These are phyloP conservation scores for Colletotrichum scovillei DNA, from an alignment of 2,329 filamentous ascomycete genomes.

Conservation along the genomic window DNA sequence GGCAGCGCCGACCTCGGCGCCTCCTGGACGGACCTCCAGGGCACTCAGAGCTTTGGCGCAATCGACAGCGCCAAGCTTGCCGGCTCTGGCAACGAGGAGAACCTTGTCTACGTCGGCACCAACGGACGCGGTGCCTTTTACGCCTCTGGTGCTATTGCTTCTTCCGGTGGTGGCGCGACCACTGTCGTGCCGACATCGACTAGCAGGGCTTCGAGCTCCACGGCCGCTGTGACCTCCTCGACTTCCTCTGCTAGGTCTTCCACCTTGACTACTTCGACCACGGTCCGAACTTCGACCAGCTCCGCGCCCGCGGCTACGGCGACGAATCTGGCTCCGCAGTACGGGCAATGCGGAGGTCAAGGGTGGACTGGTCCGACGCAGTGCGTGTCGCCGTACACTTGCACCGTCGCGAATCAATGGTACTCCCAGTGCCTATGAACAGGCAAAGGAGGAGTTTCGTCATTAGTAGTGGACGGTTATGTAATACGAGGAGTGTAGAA, in stretches of 20 bases:
- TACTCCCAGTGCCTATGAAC: constrained; percentile 56
- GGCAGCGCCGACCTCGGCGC: constrained; percentile 55
- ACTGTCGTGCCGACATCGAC: constrained; percentile 9
- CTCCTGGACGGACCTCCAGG: constrained; percentile 61
- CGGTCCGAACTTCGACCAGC: constrained; percentile 13
- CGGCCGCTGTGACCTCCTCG: constrained; percentile 5
- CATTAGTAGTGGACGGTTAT: not conserved
- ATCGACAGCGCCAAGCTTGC: constrained; percentile 53
- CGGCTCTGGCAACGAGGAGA: constrained; percentile 58
- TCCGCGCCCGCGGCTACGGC: constrained; percentile 24
- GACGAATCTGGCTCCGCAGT: constrained; percentile 35
- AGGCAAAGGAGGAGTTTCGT: not conserved
- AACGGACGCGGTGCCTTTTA: constrained; percentile 61
- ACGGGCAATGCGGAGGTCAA: constrained; percentile 55
- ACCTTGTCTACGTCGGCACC: constrained; percentile 61
- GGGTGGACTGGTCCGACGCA: constrained; percentile 50
- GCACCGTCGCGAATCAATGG: constrained; percentile 48
- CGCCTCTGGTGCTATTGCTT: constrained; percentile 28
- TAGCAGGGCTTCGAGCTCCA: constrained; percentile 6
- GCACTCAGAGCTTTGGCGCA: constrained; percentile 58
- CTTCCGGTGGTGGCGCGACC: constrained; percentile 20
- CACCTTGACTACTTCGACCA: constrained; percentile 12
- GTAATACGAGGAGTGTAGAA: not conserved
- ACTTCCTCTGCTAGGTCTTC: constrained; percentile 4
- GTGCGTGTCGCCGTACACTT: constrained; percentile 54